These are phyloP conservation scores for Gracilariopsis chorda DNA, from an alignment of 23 red algal genomes.

Conservation along the genomic window DNA sequence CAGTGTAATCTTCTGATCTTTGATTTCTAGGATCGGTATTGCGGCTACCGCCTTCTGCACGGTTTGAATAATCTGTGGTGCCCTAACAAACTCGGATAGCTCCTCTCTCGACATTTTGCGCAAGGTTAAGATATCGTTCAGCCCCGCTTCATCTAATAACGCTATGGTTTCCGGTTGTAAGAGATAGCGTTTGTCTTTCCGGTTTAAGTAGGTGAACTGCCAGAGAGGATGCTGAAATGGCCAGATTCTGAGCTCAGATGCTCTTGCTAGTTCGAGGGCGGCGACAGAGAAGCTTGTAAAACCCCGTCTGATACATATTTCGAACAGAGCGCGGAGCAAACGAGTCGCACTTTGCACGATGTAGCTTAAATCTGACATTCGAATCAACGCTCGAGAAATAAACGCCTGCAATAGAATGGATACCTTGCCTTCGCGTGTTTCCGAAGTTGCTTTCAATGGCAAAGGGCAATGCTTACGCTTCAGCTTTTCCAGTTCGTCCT, in stretches of 20 bases:
- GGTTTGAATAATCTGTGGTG: conserved; percentile 50
- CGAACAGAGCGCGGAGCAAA: conserved; percentile 82
- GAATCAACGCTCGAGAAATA: conserved; percentile 71
- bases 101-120: conserved; percentile 40
- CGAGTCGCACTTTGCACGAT: conserved; percentile 78
- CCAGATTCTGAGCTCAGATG: conserved; percentile 78
- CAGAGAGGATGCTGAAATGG: conserved; percentile 92
- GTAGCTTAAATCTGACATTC: conserved; percentile 84
- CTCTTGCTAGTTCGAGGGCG: conserved; percentile 76
- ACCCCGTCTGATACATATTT: conserved; percentile 70
- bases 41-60: conserved; percentile 36
- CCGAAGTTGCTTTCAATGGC: conserved; percentile 48
- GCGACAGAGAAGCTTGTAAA: conserved; percentile 62
- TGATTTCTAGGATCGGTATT: conserved; percentile 58
- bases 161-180: conserved; percentile 50
- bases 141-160: conserved; percentile 13
- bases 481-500: conserved; percentile 79
- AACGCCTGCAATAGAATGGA: conserved; percentile 87
- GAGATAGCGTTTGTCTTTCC: conserved; percentile 6
- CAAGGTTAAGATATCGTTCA: conserved; percentile 5
- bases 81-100: conserved; percentile 36
- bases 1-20: conserved; percentile 14
- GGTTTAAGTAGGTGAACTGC: conserved; percentile 56
- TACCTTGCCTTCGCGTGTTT: conserved; percentile 83
- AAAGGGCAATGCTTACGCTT: conserved; percentile 60